phyloP scores from a whole-genome alignment of 306 rosid species.

The Cicer judaicum region DNA sequence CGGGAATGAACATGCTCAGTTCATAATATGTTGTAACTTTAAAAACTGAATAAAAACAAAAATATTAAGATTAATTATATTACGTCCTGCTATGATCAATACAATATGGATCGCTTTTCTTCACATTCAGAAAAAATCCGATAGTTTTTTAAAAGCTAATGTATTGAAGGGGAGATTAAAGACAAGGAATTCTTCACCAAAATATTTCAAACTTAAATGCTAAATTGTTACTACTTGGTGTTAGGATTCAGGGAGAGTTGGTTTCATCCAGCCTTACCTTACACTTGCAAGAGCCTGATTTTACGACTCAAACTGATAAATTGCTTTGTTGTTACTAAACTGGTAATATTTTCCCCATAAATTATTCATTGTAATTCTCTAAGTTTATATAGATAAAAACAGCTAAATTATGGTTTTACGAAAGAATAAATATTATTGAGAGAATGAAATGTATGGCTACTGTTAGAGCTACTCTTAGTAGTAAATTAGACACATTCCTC shows the following conservation, averaged over 20 bases:
- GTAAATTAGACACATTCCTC: constrained; percentile 14
- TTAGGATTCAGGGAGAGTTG: neutral
- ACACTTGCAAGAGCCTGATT: neutral
- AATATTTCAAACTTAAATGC: neutral
- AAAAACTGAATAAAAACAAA: neutral
- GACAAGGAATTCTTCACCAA: neutral
- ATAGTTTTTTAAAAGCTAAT: neutral
- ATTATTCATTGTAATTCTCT: neutral
- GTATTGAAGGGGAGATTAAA: constrained; percentile 7
- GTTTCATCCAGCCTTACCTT: neutral
- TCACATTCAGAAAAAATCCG: neutral
- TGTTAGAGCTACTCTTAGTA: neutral
- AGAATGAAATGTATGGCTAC: too few relatives aligned
- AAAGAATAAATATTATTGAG: neutral
- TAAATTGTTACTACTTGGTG: neutral
- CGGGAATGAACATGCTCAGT: constrained; percentile 46
- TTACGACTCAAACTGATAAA: neutral
- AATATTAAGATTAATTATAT: neutral
- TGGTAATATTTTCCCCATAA: neutral
- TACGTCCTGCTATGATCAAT: neutral
- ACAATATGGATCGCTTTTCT: neutral
- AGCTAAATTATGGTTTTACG: neutral
- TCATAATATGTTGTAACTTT: constrained; percentile 25
- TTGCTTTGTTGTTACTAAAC: neutral
- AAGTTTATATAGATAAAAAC: constrained; percentile 11